Conservation (phyloP, 768 basidiomycete genomes). For the Panus rudis region DNA sequence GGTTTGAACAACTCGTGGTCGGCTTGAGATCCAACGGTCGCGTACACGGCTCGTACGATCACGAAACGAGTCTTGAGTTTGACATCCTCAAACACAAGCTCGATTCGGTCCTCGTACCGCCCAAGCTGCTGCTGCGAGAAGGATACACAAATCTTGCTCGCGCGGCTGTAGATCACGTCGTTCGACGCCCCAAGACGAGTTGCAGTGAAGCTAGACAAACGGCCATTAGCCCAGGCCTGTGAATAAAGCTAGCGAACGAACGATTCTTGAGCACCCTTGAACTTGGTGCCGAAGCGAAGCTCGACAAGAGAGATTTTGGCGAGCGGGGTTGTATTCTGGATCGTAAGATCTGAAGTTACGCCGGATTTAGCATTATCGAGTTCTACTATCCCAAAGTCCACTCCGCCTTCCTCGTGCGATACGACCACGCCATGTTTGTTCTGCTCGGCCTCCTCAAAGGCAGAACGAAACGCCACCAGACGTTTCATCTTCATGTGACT, state of each 20-base stretch:
- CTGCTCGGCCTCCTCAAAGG: conserved; percentile 10
- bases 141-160: conserved; percentile 7
- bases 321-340: conserved; percentile 7
- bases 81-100: conserved; percentile 37
- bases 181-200: neutral
- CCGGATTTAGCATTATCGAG: conserved; percentile 6
- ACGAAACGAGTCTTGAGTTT: conserved; percentile 31
- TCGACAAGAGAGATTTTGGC: neutral
- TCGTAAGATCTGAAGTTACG: conserved; percentile 2
- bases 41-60: conserved; percentile 39
- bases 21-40: conserved; percentile 40
- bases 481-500: conserved; percentile 8
- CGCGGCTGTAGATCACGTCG: conserved; percentile 3
- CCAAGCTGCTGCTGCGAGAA: conserved; percentile 29
- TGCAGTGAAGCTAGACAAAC: conserved; percentile 8
- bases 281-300: neutral
- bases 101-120: conserved; percentile 39
- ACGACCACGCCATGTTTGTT: conserved; percentile 12
- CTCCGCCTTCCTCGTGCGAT: conserved; percentile 11
- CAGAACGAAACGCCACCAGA: conserved; percentile 1
- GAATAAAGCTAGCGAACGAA: neutral
- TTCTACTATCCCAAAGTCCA: conserved; percentile 20
- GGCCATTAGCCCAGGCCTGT: conserved; percentile 2
- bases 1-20: conserved; percentile 45
- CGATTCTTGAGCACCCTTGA: neutral